Base-by-base conservation (phyloP, 331 rosid species). In the Quercus lobata region DNA sequence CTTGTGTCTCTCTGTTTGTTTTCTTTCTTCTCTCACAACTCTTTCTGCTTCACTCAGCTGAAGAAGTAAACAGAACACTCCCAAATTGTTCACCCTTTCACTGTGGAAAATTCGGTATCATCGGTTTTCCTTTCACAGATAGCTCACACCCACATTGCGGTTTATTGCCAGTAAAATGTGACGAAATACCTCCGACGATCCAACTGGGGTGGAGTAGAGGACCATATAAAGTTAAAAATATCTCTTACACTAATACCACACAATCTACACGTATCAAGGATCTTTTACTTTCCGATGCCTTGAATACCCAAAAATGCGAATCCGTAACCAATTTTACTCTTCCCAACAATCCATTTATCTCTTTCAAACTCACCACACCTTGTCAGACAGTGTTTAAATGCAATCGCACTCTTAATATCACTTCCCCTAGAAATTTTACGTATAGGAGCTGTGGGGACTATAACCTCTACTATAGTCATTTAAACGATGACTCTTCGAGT, bases 101-200 rank as follows among this genome's bases (percentile, higher is more conserved):
- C 3, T 75, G 87, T 49, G 78, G 65, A 0, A 0, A 0, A 1
- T 18, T 5, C 4, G 61, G 75, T 4, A 0, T 1, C 1, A 32
- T 82, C 6, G 6, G 0, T 4, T 87, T 73, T 76, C 88, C 91
- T 22, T 82, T 78, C 75, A 70, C 71, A 57, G 54, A 7, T 7
- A 0, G 0, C 44, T n/a, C 1, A 1, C 4, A 55, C 1, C 83
- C 30, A 29, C 11, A 72, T 1, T 87, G 88, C 24, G 90, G 91
- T 1, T 9, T 80, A 19, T 17, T 61, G 60, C 18, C 16, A 0
- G 58, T 83, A 2, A 0, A 84, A 2, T 79, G 81, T 34, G 30
- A 80, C 2, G 32, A 65, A 0, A 14, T 41, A 11, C 2, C 0
- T 35, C 61, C 14, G 18, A 69, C 0, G 14, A 55, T 89, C 22